A percentile compares a stretch with the other conserved stretches of the same genome.
phyloP scores from a whole-genome alignment of 75 land plant species.

The Larix kaempferi region DNA sequence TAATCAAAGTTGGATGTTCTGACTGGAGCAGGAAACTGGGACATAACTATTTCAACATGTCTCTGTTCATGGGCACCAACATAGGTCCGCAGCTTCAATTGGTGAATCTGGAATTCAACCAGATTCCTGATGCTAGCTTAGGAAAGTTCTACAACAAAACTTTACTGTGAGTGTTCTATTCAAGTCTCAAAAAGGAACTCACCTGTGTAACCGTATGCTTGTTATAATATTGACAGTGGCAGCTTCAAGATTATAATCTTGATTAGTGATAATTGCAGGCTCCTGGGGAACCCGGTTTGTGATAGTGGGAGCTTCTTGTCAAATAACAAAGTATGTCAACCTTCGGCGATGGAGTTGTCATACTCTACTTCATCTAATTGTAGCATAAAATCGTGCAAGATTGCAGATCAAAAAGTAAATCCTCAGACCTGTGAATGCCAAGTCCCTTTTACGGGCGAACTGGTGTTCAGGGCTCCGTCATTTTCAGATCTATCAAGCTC shows the following conservation, averaged over 20 bases:
- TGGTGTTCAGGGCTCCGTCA: slow-evolving; percentile 49
- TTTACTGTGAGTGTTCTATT: slow-evolving; percentile 32
- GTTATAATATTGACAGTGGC: too few relatives aligned
- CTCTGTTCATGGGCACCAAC: slow-evolving; percentile 35
- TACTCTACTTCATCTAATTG: slow-evolving; percentile 66
- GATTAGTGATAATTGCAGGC: slow-evolving; percentile 24
- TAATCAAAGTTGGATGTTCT: not conserved
- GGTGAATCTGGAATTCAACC: slow-evolving; percentile 50
- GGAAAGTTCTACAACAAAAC: slow-evolving; percentile 22
- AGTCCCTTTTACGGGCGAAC: slow-evolving; percentile 53
- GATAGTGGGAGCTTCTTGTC: slow-evolving; percentile 12
- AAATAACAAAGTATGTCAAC: slow-evolving; percentile 35
- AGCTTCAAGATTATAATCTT: not conserved
- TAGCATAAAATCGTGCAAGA: slow-evolving; percentile 30
- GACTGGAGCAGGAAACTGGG: slow-evolving; percentile 39
- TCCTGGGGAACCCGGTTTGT: slow-evolving; percentile 63
- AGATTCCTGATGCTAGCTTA: slow-evolving; percentile 22
- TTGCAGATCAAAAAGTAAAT: slow-evolving; percentile 38
- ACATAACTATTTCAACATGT: slow-evolving; percentile 47
- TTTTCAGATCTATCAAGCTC: slow-evolving; percentile 48
- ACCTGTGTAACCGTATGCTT: too few relatives aligned
- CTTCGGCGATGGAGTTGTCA: slow-evolving; percentile 8
- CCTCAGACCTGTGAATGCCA: slow-evolving; percentile 66
- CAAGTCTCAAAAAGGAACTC: too few relatives aligned
- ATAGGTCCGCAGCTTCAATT: slow-evolving; percentile 35